phyloP scores from a whole-genome alignment of 2,329 filamentous ascomycete genomes.

The Botrytis sinoallii region DNA sequence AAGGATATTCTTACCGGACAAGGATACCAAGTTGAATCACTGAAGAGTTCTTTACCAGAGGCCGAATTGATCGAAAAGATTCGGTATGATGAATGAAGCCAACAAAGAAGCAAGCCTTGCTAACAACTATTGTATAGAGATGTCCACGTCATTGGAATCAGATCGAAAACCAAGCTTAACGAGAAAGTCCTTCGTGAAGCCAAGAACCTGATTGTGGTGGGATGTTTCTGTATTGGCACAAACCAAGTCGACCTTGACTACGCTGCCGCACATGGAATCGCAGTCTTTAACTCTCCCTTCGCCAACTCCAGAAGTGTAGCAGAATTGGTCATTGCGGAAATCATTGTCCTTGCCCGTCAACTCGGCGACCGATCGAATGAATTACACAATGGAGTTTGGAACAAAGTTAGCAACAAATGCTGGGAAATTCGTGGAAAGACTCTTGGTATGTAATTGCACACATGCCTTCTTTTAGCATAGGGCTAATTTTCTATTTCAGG shows the following conservation, averaged over 20 bases:
- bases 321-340: constrained; percentile 90
- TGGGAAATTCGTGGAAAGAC: constrained; percentile 99
- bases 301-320: constrained; percentile 96
- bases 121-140: constrained; percentile 54
- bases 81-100: constrained; percentile 49
- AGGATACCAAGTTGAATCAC: constrained; percentile 91
- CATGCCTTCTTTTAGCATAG: not conserved
- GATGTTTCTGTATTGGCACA: constrained; percentile 98
- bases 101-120: constrained; percentile 13
- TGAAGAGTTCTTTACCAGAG: constrained; percentile 87
- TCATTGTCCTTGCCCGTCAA: constrained; percentile 88
- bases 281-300: constrained; percentile 98
- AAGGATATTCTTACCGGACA: constrained; percentile 77
- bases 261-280: constrained; percentile 81
- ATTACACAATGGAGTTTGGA: constrained; percentile 93
- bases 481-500: constrained; percentile 43
- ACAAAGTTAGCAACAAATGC: constrained; percentile 94
- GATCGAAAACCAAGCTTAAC: constrained; percentile 94
- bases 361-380: constrained; percentile 90
- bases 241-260: constrained; percentile 89
- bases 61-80: constrained; percentile 97
- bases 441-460: constrained; percentile 55
- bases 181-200: constrained; percentile 81
- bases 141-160: constrained; percentile 95
- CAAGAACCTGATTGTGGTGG: constrained; percentile 91